Evolutionary conservation across 208 protist species (phyloP), one percentile per base, ranked within the genome.

Genomic region (Plasmodiophora brassicae): DNA sequence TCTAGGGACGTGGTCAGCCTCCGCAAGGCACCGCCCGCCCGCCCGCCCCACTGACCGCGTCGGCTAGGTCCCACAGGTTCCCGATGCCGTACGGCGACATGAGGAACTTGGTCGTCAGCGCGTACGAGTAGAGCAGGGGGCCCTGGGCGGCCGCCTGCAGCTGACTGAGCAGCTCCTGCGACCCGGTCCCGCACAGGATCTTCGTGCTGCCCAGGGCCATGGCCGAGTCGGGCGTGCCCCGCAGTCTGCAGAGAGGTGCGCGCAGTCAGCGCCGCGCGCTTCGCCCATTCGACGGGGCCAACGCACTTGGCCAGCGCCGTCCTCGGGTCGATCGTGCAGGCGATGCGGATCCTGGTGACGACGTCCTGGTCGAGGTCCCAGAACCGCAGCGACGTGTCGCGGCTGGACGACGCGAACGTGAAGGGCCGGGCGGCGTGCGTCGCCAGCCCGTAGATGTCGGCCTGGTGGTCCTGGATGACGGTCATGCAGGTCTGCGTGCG

Each of bases 381-480:
- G 90, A 95, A 92, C 32, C 96, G 92, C 25, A 97, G 86, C 1
- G 94, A 93, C 41, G 93, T 93, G 88, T 98, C 96, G 36, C 94
- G 92, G n/a, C 93, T 92, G 0, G 91, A 93, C 35, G 96, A 96
- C n/a, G 93, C 91, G 87, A 97, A 93, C 1, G 96, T 87, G 57
- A 97, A 94, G 0, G 96, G 96, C 5, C 96, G 94, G 43, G 95
- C 91, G 0, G 93, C 91, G 90, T 97, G 95, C 44, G 91, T 92
- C 22, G 87, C 89, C 45, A 98, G 71, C 39, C 94, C 90, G 83
- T 93, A 91, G 10, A 97, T 94, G 35, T 96, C 95, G n/a, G 93
- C 91, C 88, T 92, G 94, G 90, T 97, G 95, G n/a, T 94, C 92
- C 10, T 94, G 92, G 8, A 95, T 90, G 20, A 93, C 91, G 0